Base-by-base conservation (phyloP, 306 rosid genomes). In the Senna tora region DNA sequence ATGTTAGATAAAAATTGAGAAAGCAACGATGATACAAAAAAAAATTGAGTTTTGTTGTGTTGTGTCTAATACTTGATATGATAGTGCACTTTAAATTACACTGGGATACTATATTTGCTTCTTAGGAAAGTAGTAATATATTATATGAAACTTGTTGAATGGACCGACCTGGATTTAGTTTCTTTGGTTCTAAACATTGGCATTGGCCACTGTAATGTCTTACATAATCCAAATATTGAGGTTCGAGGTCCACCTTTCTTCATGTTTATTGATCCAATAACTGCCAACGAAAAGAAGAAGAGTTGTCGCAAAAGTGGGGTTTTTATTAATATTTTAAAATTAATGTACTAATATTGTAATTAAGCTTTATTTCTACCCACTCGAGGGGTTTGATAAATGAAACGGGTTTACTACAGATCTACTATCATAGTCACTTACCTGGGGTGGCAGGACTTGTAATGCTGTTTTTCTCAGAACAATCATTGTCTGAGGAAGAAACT, bases 211-310 rank as follows among this genome's bases (percentile, higher is more conserved):
- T 83, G 90, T 67, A 78, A 68, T 57, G 61, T 81, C 86, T 79
- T 87, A 63, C 92, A 90, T 53, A 87, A 63, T 51, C 77, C 75
- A 14, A 65, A 87, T 64, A 90, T 73, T 30, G 86, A 46, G 2
- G 76, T 79, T 14, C 96, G 81, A 52, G 92, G 90, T 68, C 90
- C 90, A 71, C 92, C 96, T 85, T 87, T 90, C 66, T 72, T 82
- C 78, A 74, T 74, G 77, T 68, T 75, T 70, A 90, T 85, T 74
- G 87, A 55, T 51, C 52, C 75, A 63, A 85, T 84, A 46, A 74
- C 87, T 83, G 75, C 71, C 34, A 30, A 58, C 3, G 9, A 4
- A 33, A 59, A 16, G 8, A 59, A 30, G 6, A 14, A 30, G 11
- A 6, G 14, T 14, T 2, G n/a, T n/a, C n/a, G n/a, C 30, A 25